Evolutionary conservation across 108 stramenopile genomes (phyloP).

Genomic region (Schizochytrium sp.): DNA sequence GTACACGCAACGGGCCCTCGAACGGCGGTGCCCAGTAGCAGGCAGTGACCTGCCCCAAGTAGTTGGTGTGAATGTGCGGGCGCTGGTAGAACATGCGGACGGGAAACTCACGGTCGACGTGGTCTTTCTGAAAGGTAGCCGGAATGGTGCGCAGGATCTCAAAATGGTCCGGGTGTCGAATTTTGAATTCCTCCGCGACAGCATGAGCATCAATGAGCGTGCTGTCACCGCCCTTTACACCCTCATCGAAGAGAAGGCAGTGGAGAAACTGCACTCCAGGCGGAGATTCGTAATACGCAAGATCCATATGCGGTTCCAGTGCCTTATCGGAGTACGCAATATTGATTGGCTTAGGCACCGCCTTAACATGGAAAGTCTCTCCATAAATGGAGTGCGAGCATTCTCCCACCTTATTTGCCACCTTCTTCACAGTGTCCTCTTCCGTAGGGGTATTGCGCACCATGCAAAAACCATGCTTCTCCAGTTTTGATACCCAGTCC

Average conservation of each 20-base stretch:
- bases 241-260: conserved; percentile 62
- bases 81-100: conserved; percentile 65
- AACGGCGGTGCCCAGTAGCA: conserved; percentile 51
- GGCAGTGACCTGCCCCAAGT: conserved; percentile 36
- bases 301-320: conserved; percentile 64
- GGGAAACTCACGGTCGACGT: conserved; percentile 62
- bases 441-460: not conserved
- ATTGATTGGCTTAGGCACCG: conserved; percentile 32
- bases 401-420: not conserved
- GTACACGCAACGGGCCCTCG: conserved; percentile 44
- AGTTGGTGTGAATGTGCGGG: conserved; percentile 60
- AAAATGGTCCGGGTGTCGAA: conserved; percentile 31
- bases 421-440: conserved; percentile 40
- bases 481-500: conserved; percentile 27
- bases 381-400: conserved; percentile 65
- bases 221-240: conserved; percentile 62
- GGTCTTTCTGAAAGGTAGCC: conserved; percentile 61
- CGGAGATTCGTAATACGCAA: conserved; percentile 67
- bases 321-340: conserved; percentile 50
- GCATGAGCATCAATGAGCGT: conserved; percentile 60
- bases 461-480: conserved; percentile 27
- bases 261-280: conserved; percentile 68
- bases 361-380: conserved; percentile 61
- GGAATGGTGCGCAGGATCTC: conserved; percentile 37
- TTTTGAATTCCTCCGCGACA: conserved; percentile 59